These are phyloP conservation scores for Vaucheria bursata DNA, from an alignment of 352 stramenopile genomes.

Conservation along the genomic window DNA sequence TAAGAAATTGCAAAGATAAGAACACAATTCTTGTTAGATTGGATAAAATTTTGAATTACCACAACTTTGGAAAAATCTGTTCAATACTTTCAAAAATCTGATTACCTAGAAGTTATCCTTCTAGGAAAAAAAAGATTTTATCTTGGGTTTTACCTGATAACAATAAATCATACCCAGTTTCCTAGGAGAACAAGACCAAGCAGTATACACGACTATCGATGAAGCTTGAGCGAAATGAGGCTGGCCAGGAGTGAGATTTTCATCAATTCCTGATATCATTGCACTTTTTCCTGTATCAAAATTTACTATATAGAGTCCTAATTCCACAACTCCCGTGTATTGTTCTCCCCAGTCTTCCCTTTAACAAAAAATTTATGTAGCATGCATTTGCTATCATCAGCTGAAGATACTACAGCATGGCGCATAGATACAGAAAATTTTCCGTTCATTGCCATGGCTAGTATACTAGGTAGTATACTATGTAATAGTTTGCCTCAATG, in stretches of 20 bases:
- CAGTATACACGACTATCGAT: slow-evolving; percentile 38
- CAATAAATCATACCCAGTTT: slow-evolving; percentile 49
- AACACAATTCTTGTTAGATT: no score
- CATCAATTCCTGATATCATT: slow-evolving; percentile 20
- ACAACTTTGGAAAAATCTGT: no score
- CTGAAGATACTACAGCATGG: background rate
- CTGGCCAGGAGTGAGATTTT: slow-evolving; percentile 33
- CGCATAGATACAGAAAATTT: background rate
- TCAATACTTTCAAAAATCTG: no score
- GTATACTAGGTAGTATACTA: no score
- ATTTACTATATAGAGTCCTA: slow-evolving; percentile 34
- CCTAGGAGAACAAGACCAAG: slow-evolving; percentile 27
- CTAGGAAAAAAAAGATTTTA: no score
- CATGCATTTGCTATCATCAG: background rate
- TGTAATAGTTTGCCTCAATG: no score
- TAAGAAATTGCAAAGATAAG: no score
- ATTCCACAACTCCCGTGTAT: slow-evolving; percentile 30
- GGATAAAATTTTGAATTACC: no score
- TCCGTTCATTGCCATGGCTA: background rate
- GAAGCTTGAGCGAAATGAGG: slow-evolving; percentile 29
- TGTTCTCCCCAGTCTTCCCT: slow-evolving; percentile 47
- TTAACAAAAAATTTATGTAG: no score
- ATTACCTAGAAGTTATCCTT: no score
- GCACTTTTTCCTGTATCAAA: slow-evolving; percentile 22
- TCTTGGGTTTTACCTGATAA: slow-evolving; percentile 27